Conservation (phyloP, 2,329 filamentous ascomycete genomes). For the Colletotrichum truncatum region DNA sequence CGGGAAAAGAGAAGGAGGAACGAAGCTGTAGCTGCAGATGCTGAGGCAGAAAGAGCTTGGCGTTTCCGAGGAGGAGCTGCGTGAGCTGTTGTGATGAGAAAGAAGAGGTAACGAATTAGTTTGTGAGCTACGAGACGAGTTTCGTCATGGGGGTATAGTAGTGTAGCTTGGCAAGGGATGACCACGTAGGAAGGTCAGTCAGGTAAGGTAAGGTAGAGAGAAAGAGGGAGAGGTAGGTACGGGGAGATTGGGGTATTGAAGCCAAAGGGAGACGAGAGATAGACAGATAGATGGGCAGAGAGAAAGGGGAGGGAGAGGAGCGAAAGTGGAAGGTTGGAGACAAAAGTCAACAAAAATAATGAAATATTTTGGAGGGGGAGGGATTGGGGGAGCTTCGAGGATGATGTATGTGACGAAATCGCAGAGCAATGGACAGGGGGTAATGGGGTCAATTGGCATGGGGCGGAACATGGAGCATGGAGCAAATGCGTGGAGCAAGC, state of each 20-base stretch:
- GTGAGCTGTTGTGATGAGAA: constrained; percentile 49
- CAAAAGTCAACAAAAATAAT: constrained; percentile 1
- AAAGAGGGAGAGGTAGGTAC: not conserved
- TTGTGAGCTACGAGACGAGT: constrained; percentile 23
- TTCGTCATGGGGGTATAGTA: constrained; percentile 33
- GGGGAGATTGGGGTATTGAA: no score
- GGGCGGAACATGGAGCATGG: constrained; percentile 19
- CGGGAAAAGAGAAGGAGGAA: constrained; percentile 35
- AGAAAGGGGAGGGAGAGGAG: not conserved
- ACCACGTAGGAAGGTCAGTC: constrained; percentile 28
- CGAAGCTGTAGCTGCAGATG: constrained; percentile 36
- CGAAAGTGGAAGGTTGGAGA: not conserved
- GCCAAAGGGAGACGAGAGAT: not conserved
- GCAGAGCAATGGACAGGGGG: constrained; percentile 23
- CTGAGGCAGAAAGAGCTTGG: constrained; percentile 45
- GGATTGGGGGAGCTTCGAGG: constrained; percentile 20
- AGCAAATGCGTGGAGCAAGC: constrained; percentile 11
- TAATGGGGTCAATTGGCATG: constrained; percentile 27
- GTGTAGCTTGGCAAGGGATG: constrained; percentile 39
- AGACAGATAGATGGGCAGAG: not conserved
- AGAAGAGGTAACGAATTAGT: constrained; percentile 31
- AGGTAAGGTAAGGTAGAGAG: not conserved
- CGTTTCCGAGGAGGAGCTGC: constrained; percentile 62
- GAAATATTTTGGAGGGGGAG: not conserved
- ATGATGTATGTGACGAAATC: constrained; percentile 32